phyloP scores from a whole-genome alignment of 1,284 basidiomycete genomes.

The Pterulicium gracile region DNA sequence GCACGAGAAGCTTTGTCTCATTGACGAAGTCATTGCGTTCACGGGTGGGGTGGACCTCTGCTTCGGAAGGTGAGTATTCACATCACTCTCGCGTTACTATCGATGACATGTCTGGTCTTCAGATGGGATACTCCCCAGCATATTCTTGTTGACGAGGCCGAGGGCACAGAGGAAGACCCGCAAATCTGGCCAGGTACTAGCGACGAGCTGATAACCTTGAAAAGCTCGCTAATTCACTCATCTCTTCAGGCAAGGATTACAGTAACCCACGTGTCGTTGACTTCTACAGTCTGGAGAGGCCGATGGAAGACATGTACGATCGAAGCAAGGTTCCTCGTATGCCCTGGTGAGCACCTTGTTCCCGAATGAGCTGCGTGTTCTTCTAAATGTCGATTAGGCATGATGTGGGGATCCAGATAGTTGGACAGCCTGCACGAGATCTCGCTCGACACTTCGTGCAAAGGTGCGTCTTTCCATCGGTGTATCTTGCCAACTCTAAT shows the following conservation, averaged over 20 bases:
- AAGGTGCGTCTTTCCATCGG: slow-evolving; percentile 36
- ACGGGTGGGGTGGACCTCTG: slow-evolving; percentile 97
- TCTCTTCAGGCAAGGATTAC: slow-evolving; percentile 79
- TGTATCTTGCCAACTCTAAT: slow-evolving; percentile 14
- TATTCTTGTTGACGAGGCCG: slow-evolving; percentile 76
- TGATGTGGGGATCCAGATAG: slow-evolving; percentile 91
- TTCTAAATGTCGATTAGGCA: slow-evolving; percentile 74
- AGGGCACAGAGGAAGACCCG: slow-evolving; percentile 37
- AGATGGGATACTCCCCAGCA: slow-evolving; percentile 98
- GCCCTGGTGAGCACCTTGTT: slow-evolving; percentile 97
- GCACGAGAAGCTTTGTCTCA: slow-evolving; percentile 98
- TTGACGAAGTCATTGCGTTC: slow-evolving; percentile 96
- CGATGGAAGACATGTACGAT: slow-evolving; percentile 92
- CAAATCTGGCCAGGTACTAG: slow-evolving; percentile 82
- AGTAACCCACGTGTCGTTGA: slow-evolving; percentile 86
- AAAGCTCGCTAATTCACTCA: slow-evolving; percentile 7
- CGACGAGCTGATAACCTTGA: slow-evolving; percentile 4
- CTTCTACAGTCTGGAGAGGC: slow-evolving; percentile 84
- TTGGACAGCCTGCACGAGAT: slow-evolving; percentile 95
- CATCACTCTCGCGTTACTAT: too few relatives aligned
- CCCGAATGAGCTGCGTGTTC: too few relatives aligned
- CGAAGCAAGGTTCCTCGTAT: slow-evolving; percentile 84
- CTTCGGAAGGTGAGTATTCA: slow-evolving; percentile 59
- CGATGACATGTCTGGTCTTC: neutral
- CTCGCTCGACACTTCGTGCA: slow-evolving; percentile 93